These are phyloP conservation scores for Flaveria brownii DNA, from an alignment of 129 eudicot genomes.

Conservation along the genomic window DNA sequence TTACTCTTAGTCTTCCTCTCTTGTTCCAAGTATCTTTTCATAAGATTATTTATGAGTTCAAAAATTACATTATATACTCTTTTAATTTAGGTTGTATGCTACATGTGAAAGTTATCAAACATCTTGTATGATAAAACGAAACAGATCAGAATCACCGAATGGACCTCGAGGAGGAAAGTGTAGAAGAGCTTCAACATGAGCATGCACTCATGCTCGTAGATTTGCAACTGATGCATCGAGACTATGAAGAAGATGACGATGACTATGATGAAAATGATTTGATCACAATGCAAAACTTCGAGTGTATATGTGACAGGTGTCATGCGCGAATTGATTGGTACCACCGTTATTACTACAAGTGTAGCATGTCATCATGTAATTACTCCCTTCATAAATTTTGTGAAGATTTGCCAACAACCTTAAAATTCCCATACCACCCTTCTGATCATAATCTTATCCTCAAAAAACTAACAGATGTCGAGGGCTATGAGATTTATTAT, in stretches of 20 bases:
- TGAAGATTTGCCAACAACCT: neutral
- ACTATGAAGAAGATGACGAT: neutral
- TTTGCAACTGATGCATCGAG: neutral
- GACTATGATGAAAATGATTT: neutral
- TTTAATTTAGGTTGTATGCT: too few species aligned
- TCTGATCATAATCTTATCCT: constrained; percentile 4
- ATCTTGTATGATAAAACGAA: too few species aligned
- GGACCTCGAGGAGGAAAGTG: neutral
- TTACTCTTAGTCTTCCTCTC: too few species aligned
- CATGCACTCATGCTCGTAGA: constrained; percentile 5
- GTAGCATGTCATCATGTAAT: neutral
- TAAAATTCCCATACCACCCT: neutral
- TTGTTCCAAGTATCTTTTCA: too few species aligned
- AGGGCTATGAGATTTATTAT: neutral
- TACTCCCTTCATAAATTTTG: constrained; percentile 8
- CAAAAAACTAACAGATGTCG: neutral
- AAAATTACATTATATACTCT: too few species aligned
- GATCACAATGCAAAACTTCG: neutral
- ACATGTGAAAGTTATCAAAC: too few species aligned
- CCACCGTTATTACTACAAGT: constrained; percentile 19
- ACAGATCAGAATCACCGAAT: neutral
- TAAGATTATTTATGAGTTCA: too few species aligned
- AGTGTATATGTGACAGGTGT: neutral
- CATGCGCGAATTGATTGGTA: neutral
- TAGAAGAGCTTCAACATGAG: neutral